Conservation (phyloP, 495 filamentous ascomycete species). For the Halenospora varia region DNA sequence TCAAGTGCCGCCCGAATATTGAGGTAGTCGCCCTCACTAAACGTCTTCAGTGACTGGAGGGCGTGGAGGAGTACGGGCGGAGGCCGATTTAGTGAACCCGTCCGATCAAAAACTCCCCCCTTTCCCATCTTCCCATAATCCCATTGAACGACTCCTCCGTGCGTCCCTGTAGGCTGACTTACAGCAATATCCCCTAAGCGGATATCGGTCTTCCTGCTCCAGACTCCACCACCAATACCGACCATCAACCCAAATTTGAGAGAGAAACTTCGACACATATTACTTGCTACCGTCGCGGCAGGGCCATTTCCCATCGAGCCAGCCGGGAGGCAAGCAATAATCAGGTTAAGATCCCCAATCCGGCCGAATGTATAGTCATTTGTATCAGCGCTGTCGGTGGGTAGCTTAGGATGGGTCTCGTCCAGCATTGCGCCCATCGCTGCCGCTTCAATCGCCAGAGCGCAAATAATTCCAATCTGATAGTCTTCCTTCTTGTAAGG, state of each 20-base stretch:
- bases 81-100: conserved; percentile 32
- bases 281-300: conserved; percentile 31
- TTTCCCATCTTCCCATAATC: conserved; percentile 35
- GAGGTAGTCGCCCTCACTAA: conserved; percentile 1
- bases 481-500: conserved; percentile 9
- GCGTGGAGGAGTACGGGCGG: conserved; percentile 17
- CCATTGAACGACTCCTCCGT: conserved; percentile 38
- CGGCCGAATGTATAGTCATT: conserved; percentile 39
- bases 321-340: conserved; percentile 39
- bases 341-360: conserved; percentile 39
- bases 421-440: conserved; percentile 22
- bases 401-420: conserved; percentile 11
- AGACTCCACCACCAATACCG: conserved; percentile 34
- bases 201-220: conserved; percentile 25
- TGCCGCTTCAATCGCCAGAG: conserved; percentile 12
- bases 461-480: conserved; percentile 20
- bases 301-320: conserved; percentile 24
- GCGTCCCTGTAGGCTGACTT: conserved; percentile 23
- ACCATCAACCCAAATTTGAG: conserved; percentile 40
- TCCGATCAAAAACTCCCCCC: conserved; percentile 29
- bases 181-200: conserved; percentile 17
- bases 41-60: background rate
- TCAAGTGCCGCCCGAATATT: background rate
- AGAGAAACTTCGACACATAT: conserved; percentile 32
- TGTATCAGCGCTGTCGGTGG: conserved; percentile 17